Base-by-base conservation (phyloP, 495 filamentous ascomycete species). In the Parachaetomium inaequale region DNA sequence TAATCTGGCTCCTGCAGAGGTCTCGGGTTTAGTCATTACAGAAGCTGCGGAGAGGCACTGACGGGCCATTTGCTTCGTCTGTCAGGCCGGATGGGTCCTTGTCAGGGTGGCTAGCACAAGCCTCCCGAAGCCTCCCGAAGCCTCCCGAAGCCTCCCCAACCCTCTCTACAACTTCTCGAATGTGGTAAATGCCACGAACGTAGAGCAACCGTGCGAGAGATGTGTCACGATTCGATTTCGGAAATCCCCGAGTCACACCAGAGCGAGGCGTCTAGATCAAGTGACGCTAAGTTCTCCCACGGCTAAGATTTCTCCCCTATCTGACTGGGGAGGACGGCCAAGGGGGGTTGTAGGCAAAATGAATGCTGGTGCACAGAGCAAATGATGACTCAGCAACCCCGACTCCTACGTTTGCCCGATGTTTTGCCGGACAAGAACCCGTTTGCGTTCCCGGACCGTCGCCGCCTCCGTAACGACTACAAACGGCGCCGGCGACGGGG, bases 291-390 rank as follows among this genome's bases (percentile, higher is more conserved):
- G 43, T 46, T 46, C 43, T 46, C 43, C 43, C 43, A 17, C 17
- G 43, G 43, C 43, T 46, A 23, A 46, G 43, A 46, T 7, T 21
- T 46, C 43, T 46, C 43, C 43, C 46, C 46, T 49, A 49, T 49
- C 46, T 26, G 46, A 49, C 46, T 49, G 46, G 25, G 46, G 21
- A 49, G 46, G 46, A 46, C 46, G 46, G 46, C 46, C 23, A 49
- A 49, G 2, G 46, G 21, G 28, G 46, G 46, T 49, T 49, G 23
- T 49, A 49, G 46, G 46, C 34, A 55, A 36, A 55, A 29, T 8
- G 19, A n/a, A n/a, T n/a, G n/a, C n/a, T n/a, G n/a, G n/a, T n/a
- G n/a, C n/a, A n/a, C n/a, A n/a, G n/a, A n/a, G n/a, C n/a, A n/a
- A n/a, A n/a, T n/a, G n/a, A n/a, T n/a, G n/a, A n/a, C n/a, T n/a